phyloP scores from a whole-genome alignment of 2,329 filamentous ascomycete genomes.

The Ramichloridium luteum region DNA sequence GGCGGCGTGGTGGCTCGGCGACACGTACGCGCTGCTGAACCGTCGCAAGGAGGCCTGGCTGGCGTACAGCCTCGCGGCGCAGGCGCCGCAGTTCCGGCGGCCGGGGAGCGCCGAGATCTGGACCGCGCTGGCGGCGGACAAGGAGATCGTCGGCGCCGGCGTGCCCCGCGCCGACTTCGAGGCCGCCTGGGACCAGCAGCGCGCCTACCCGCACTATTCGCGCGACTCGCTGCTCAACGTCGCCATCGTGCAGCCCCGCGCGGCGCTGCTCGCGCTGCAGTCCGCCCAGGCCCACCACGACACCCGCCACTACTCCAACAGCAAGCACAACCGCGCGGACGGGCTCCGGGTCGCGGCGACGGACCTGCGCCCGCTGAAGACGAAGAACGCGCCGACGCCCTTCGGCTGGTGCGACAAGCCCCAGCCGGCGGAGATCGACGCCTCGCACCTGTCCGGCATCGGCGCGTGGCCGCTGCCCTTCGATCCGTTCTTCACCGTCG shows the following conservation, averaged over 20 bases:
- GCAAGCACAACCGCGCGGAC: neutral
- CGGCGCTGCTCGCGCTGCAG: neutral
- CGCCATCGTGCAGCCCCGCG: neutral
- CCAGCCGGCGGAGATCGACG: slow-evolving; percentile 2
- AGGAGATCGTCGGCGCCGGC: slow-evolving; percentile 5
- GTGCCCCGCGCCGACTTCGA: slow-evolving; percentile 4
- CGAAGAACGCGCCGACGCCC: neutral
- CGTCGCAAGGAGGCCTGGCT: slow-evolving; percentile 14
- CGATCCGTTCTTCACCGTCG: slow-evolving; percentile 15
- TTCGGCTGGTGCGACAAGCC: neutral
- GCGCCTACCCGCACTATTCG: neutral
- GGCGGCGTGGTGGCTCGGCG: slow-evolving; percentile 18
- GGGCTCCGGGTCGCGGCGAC: neutral
- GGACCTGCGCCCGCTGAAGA: neutral
- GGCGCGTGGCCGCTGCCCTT: slow-evolving; percentile 14
- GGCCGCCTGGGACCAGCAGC: slow-evolving; percentile 4
- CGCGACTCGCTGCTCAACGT: slow-evolving; percentile 1
- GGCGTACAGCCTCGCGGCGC: slow-evolving; percentile 16
- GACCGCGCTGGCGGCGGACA: slow-evolving; percentile 8
- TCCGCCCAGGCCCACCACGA: neutral
- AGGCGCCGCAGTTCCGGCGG: slow-evolving; percentile 6
- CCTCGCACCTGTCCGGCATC: slow-evolving; percentile 5
- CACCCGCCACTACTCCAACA: neutral
- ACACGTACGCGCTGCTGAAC: slow-evolving; percentile 14
- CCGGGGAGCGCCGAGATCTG: slow-evolving; percentile 2